Conservation (phyloP, 2,329 filamentous ascomycete genomes). For the Rhinocladiella similis region DNA sequence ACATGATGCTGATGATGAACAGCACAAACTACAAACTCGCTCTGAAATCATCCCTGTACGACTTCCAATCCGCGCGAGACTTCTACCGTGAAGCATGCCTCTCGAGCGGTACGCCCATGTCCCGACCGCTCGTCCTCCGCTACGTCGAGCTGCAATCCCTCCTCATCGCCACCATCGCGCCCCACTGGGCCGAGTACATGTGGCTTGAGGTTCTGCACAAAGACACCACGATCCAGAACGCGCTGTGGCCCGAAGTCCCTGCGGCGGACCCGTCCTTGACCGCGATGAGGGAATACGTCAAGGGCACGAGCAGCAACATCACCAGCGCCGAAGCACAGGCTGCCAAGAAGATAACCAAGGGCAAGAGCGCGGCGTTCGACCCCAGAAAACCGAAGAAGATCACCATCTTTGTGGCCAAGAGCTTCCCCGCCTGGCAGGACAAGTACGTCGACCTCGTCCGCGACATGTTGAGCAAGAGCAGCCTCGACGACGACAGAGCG, state of each 20-base stretch:
- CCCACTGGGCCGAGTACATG: conserved; percentile 92
- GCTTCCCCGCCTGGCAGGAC: conserved; percentile 87
- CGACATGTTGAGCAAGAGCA: conserved; percentile 65
- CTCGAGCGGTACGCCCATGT: conserved; percentile 79
- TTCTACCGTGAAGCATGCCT: conserved; percentile 83
- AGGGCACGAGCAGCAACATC: conserved; percentile 72
- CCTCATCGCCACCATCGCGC: conserved; percentile 78
- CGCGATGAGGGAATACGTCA: conserved; percentile 80
- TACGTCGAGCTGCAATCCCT: conserved; percentile 88
- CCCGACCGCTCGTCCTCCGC: conserved; percentile 72
- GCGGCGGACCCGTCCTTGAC: conserved; percentile 66
- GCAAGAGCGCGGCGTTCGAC: conserved; percentile 82
- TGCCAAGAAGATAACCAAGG: conserved; percentile 88
- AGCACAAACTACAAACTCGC: conserved; percentile 79
- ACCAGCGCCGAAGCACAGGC: conserved; percentile 74
- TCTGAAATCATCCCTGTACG: conserved; percentile 84
- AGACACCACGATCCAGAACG: conserved; percentile 73
- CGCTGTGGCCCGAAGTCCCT: conserved; percentile 70
- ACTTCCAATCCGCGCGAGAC: conserved; percentile 84
- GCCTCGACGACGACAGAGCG: conserved; percentile 73
- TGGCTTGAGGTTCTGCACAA: conserved; percentile 89
- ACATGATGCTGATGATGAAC: not conserved
- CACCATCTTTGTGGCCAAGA: conserved; percentile 76
- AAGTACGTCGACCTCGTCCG: conserved; percentile 81
- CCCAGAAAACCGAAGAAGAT: conserved; percentile 90